Conservation (phyloP, 768 basidiomycete genomes). For the Mycena metata region DNA sequence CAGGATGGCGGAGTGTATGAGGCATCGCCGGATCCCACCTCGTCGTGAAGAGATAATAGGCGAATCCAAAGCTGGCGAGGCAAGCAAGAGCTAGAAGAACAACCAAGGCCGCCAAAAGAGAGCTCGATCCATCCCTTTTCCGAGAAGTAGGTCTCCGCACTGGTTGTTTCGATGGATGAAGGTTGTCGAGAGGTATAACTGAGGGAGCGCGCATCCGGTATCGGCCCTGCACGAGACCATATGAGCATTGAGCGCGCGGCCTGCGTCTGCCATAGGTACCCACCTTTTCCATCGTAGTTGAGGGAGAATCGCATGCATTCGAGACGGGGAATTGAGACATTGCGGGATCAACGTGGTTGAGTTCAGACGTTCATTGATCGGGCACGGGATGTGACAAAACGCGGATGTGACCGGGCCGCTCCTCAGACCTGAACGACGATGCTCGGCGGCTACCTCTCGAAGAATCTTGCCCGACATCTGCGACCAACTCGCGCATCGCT, state of each 20-base stretch:
- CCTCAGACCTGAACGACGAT: neutral
- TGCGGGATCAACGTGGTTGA: neutral
- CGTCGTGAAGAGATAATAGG: constrained; percentile 75
- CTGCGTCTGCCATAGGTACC: no score
- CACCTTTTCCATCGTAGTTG: constrained; percentile 68
- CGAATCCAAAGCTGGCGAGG: constrained; percentile 67
- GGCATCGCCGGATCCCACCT: constrained; percentile 61
- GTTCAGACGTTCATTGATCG: neutral
- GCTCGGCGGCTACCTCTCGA: neutral
- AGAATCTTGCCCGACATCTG: neutral
- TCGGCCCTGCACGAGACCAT: constrained; percentile 53
- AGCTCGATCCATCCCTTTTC: constrained; percentile 37
- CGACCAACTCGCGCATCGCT: no score
- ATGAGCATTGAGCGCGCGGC: no score
- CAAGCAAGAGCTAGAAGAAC: constrained; percentile 62
- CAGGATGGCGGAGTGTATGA: constrained; percentile 41
- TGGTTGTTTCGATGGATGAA: constrained; percentile 32
- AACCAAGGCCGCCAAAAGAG: constrained; percentile 60
- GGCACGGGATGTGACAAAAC: constrained; percentile 17
- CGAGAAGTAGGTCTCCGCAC: constrained; percentile 18
- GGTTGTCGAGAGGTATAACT: constrained; percentile 40
- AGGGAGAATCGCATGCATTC: constrained; percentile 62
- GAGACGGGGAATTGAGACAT: constrained; percentile 32
- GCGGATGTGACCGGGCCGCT: neutral
- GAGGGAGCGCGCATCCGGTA: constrained; percentile 71